Percentiles rank a stretch among this genome's conserved stretches.
These are phyloP conservation scores for Pueraria montana DNA, from an alignment of 306 rosid genomes.

Conservation along the genomic window DNA sequence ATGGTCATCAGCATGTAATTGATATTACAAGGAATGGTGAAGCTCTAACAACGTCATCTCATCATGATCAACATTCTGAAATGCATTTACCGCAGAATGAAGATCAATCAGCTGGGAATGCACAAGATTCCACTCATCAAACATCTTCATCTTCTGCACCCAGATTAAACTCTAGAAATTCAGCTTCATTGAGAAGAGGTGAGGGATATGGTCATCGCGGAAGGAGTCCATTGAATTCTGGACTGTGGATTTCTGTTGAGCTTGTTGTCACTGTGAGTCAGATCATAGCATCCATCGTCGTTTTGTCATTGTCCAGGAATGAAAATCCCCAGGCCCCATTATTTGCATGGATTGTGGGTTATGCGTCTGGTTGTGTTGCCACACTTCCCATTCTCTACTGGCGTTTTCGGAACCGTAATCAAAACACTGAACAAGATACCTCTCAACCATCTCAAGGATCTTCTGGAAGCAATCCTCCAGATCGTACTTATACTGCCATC, in stretches of 20 bases:
- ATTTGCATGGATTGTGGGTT: slow-evolving; percentile 83
- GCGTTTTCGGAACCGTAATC: slow-evolving; percentile 72
- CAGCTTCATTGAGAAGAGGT: slow-evolving; percentile 62
- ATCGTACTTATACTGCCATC: slow-evolving; percentile 64
- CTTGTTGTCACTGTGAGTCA: slow-evolving; percentile 75
- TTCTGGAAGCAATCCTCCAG: slow-evolving; percentile 63
- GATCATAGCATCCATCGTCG: slow-evolving; percentile 75
- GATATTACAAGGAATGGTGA: slow-evolving; percentile 62
- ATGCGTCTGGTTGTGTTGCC: slow-evolving; percentile 81
- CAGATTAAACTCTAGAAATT: slow-evolving; percentile 61
- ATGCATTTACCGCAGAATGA: slow-evolving; percentile 49
- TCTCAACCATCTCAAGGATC: slow-evolving; percentile 61
- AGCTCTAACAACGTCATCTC: slow-evolving; percentile 59
- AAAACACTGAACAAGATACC: slow-evolving; percentile 57
- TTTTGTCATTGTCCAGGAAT: slow-evolving; percentile 69
- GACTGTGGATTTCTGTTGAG: slow-evolving; percentile 83
- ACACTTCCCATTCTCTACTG: slow-evolving; percentile 75
- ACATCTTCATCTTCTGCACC: slow-evolving; percentile 54
- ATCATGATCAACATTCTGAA: slow-evolving; percentile 55
- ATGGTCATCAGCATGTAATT: slow-evolving; percentile 60
- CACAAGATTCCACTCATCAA: slow-evolving; percentile 52
- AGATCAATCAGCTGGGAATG: slow-evolving; percentile 49
- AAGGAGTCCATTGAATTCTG: slow-evolving; percentile 79
- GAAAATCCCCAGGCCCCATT: slow-evolving; percentile 77
- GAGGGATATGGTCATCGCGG: slow-evolving; percentile 69